phyloP scores from a whole-genome alignment of 2,329 filamentous ascomycete genomes.

The Colletotrichum orbiculare region DNA sequence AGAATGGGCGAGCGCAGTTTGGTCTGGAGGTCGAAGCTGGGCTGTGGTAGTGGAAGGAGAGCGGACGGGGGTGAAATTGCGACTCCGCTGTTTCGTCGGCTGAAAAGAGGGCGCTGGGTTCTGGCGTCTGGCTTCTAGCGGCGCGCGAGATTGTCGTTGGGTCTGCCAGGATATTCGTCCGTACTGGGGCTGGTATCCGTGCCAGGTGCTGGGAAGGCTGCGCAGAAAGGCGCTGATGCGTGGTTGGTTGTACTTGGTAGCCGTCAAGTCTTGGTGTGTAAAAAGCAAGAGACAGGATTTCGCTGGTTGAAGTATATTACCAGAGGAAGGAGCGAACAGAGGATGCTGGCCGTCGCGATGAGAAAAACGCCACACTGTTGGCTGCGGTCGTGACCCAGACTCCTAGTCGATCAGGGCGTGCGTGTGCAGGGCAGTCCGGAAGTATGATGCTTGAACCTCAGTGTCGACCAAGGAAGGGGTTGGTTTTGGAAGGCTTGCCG shows the following conservation, averaged over 20 bases:
- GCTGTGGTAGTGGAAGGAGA: conserved; percentile 14
- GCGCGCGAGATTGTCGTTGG: conserved; percentile 31
- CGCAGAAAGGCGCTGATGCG: neutral
- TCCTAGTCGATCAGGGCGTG: conserved; percentile 2
- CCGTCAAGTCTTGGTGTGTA: no score
- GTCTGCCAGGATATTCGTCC: conserved; percentile 26
- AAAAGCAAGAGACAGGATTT: neutral
- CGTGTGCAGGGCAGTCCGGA: conserved; percentile 23
- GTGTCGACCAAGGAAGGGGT: conserved; percentile 25
- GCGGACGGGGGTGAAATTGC: conserved; percentile 31
- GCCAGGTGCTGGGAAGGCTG: no score
- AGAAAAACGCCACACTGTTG: no score
- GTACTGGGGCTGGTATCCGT: neutral
- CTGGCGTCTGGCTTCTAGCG: conserved; percentile 28
- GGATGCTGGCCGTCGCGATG: neutral
- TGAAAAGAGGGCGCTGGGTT: conserved; percentile 25
- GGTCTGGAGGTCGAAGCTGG: conserved; percentile 22
- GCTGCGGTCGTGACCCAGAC: no score
- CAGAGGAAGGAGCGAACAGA: neutral
- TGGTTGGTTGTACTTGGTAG: no score
- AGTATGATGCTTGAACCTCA: conserved; percentile 22
- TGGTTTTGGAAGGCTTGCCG: conserved; percentile 25
- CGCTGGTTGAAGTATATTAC: conserved; percentile 13
- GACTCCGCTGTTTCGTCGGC: conserved; percentile 37
- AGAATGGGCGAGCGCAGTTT: conserved; percentile 24